Conservation (phyloP, 192 early-diverging fungal species). For the Linnemannia zychae region DNA sequence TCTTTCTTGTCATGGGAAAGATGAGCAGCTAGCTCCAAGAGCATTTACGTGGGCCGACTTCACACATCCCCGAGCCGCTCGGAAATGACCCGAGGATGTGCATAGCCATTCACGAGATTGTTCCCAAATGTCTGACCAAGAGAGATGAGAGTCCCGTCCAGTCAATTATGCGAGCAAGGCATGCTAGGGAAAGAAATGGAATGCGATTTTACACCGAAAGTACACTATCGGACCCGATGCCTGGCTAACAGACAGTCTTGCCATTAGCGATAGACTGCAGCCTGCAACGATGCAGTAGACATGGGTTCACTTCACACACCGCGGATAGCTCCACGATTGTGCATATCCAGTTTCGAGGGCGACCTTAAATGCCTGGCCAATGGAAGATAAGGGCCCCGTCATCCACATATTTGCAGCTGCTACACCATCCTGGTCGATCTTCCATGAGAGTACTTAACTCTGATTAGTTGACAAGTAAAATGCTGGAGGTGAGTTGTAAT, state of each 20-base stretch:
- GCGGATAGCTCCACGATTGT: no score
- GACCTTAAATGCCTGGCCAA: no score
- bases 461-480: background rate
- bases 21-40: conserved; percentile 44
- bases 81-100: conserved; percentile 22
- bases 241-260: no score
- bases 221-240: no score
- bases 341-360: no score
- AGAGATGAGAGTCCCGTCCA: conserved; percentile 49
- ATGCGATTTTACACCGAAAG: background rate
- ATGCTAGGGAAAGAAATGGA: conserved; percentile 13
- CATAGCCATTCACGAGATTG: conserved; percentile 45
- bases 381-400: no score
- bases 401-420: no score
- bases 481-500: background rate
- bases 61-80: conserved; percentile 34
- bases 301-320: no score
- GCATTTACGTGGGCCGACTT: conserved; percentile 51
- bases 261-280: no score
- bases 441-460: background rate
- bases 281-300: no score
- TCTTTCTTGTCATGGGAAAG: conserved; percentile 43
- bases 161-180: conserved; percentile 22
- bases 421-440: background rate
- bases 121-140: conserved; percentile 52